phyloP scores from a whole-genome alignment of 164 flowering plant genomes.

The Buxus sempervirens region DNA sequence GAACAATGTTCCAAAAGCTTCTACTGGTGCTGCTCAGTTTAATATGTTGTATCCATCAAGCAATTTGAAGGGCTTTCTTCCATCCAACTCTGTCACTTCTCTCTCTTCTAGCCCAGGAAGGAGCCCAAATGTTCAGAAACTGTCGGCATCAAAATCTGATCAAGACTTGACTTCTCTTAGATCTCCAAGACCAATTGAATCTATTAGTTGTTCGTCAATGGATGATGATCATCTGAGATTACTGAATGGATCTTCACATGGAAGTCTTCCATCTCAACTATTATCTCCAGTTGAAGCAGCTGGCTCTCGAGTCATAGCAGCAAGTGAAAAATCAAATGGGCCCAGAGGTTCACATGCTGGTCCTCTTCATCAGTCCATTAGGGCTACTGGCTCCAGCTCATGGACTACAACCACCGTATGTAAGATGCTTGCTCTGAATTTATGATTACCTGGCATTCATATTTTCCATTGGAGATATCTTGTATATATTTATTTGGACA shows the following conservation, averaged over 20 bases:
- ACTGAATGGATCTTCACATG: constrained; percentile 45
- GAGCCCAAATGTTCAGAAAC: constrained; percentile 41
- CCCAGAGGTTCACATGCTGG: constrained; percentile 38
- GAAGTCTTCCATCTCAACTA: constrained; percentile 40
- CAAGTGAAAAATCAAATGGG: constrained; percentile 38
- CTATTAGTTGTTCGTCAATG: constrained; percentile 35
- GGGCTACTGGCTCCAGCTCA: constrained; percentile 38
- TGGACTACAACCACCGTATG: constrained; percentile 50
- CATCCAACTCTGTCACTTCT: constrained; percentile 48
- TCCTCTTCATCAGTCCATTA: constrained; percentile 28
- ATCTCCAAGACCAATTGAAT: constrained; percentile 63
- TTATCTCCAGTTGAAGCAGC: constrained; percentile 47
- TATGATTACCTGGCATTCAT: constrained; percentile 6
- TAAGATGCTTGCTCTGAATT: constrained; percentile 42
- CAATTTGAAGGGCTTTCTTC: constrained; percentile 51
- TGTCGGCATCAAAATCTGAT: constrained; percentile 80
- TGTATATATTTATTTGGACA: neutral
- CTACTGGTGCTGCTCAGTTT: constrained; percentile 28
- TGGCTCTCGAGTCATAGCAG: constrained; percentile 34
- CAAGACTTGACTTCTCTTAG: constrained; percentile 78
- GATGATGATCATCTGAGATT: constrained; percentile 63
- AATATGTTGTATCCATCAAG: constrained; percentile 41
- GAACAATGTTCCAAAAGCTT: constrained; percentile 32
- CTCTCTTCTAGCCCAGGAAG: constrained; percentile 48
- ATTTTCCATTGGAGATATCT: neutral